A percentile compares a stretch with the other conserved stretches of the same genome.
phyloP scores from a whole-genome alignment of 1,284 basidiomycete genomes.

The Inonotus hispidus region DNA sequence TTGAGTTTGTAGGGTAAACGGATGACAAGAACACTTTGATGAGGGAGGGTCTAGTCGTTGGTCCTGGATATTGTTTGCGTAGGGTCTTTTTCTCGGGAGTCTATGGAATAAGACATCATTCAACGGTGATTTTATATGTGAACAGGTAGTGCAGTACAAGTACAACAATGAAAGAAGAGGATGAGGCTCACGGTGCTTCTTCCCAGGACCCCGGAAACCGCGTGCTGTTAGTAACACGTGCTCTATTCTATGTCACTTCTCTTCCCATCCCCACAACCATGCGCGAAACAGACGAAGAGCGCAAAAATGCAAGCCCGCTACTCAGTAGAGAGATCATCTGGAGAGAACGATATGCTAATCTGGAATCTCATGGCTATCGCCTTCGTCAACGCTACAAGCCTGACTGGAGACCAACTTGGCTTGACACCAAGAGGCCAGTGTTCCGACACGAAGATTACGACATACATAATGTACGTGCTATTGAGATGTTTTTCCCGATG shows the following conservation, averaged over 20 bases:
- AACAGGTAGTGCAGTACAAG: not conserved
- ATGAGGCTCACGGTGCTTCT: too few species aligned
- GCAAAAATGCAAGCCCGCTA: not conserved
- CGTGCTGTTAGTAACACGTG: not conserved
- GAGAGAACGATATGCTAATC: constrained; percentile 2
- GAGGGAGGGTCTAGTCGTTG: too few species aligned
- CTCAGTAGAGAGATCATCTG: not conserved
- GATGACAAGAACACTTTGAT: too few species aligned
- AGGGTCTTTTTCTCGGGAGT: too few species aligned
- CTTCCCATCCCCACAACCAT: too few species aligned
- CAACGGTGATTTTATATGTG: not conserved
- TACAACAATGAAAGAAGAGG: not conserved
- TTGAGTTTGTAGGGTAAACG: too few species aligned
- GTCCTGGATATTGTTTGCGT: too few species aligned
- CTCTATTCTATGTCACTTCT: not conserved
- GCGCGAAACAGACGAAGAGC: not conserved
- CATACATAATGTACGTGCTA: not conserved
- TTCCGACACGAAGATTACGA: not conserved
- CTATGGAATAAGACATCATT: too few species aligned
- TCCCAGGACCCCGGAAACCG: too few species aligned
- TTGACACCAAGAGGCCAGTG: constrained; percentile 12
- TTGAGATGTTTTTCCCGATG: not conserved
- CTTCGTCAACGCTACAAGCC: constrained; percentile 22
- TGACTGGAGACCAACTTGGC: constrained; percentile 24
- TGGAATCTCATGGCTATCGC: constrained; percentile 18